A percentile compares a stretch with the other conserved stretches of the same genome.
Conservation (phyloP, 2,329 filamentous ascomycete genomes). For the Fusarium caatingaense region DNA sequence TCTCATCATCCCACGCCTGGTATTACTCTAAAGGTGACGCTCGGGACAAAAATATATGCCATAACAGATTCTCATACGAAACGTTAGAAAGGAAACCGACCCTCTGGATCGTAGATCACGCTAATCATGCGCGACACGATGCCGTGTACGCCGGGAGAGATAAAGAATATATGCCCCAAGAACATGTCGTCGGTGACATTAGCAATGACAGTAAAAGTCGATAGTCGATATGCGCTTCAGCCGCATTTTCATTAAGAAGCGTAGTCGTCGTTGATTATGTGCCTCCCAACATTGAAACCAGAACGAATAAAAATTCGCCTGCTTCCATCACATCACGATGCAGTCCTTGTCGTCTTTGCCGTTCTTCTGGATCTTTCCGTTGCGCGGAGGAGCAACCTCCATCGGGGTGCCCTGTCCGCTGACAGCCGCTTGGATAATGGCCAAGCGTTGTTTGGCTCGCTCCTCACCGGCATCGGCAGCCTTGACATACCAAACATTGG, state of each 20-base stretch:
- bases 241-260: conserved; percentile 4
- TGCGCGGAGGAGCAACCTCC: conserved; percentile 65
- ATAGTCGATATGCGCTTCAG: conserved; percentile 4
- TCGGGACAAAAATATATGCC: conserved; percentile 23
- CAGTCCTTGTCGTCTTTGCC: conserved; percentile 67
- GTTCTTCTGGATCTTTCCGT: conserved; percentile 63
- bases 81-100: conserved; percentile 22
- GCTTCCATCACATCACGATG: conserved; percentile 62
- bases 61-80: conserved; percentile 16
- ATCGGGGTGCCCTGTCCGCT: conserved; percentile 65
- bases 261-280: conserved; percentile 40
- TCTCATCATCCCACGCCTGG: neutral
- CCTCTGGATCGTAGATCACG: conserved; percentile 19
- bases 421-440: conserved; percentile 87
- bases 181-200: conserved; percentile 3
- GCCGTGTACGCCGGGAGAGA: conserved; percentile 32
- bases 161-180: conserved; percentile 25
- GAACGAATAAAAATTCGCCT: conserved; percentile 5
- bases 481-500: conserved; percentile 98
- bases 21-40: conserved; percentile 24
- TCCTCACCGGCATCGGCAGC: conserved; percentile 93
- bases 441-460: conserved; percentile 85
- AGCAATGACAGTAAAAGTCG: conserved; percentile 5
- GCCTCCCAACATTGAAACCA: conserved; percentile 25
- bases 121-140: conserved; percentile 26